Evolutionary conservation across 768 basidiomycete species (phyloP).

Genomic region (Leccinum rimulosum): DNA sequence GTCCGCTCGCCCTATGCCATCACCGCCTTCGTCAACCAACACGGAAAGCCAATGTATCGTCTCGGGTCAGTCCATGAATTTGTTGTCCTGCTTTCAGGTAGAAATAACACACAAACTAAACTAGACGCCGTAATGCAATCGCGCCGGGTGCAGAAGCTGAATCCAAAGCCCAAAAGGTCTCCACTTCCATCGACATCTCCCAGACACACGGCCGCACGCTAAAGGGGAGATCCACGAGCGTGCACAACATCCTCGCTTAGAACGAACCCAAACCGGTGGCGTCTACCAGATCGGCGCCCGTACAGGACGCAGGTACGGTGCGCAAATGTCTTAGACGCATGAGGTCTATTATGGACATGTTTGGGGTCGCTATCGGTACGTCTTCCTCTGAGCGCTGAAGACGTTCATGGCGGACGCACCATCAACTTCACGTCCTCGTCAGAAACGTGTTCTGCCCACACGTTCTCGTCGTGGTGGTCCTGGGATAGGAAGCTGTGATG

Average conservation of each 20-base stretch:
- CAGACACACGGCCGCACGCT: constrained; percentile 34
- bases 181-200: constrained; percentile 34
- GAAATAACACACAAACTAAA: no score
- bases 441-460: constrained; percentile 80
- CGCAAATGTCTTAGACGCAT: constrained; percentile 67
- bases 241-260: constrained; percentile 53
- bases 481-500: constrained; percentile 74
- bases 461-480: constrained; percentile 79
- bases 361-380: constrained; percentile 24
- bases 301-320: constrained; percentile 44
- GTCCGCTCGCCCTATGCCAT: constrained; percentile 78
- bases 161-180: constrained; percentile 32
- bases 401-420: constrained; percentile 33
- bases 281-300: constrained; percentile 21
- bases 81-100: not conserved
- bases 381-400: constrained; percentile 26
- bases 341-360: constrained; percentile 67
- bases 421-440: constrained; percentile 42
- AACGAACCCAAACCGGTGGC: constrained; percentile 46
- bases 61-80: constrained; percentile 56
- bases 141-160: constrained; percentile 62
- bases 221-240: constrained; percentile 62
- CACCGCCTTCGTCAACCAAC: constrained; percentile 76
- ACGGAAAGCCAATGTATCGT: constrained; percentile 77
- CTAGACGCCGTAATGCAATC: constrained; percentile 56